Evolutionary conservation across 2,329 filamentous ascomycete genomes (phyloP).

Genomic region (Aspergillus bombycis): DNA sequence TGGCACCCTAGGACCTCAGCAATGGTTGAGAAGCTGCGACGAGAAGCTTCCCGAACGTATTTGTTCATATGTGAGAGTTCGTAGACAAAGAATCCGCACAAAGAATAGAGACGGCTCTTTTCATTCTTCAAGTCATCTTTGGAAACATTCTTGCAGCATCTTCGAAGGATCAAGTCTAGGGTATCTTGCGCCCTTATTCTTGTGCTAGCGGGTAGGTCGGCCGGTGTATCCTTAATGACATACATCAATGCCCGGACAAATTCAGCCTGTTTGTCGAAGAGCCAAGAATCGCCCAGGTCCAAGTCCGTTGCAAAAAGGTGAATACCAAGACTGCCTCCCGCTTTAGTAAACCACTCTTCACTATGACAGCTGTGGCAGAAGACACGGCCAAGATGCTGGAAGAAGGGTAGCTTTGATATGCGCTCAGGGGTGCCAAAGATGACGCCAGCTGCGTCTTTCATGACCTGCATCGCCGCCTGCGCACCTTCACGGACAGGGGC

Average conservation of each 20-base stretch:
- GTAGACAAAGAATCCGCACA: conserved; percentile 82
- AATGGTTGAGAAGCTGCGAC: conserved; percentile 77
- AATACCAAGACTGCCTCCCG: conserved; percentile 88
- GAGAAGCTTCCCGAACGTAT: conserved; percentile 86
- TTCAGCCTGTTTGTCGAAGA: conserved; percentile 79
- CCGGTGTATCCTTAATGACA: conserved; percentile 97
- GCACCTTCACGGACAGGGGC: conserved; percentile 79
- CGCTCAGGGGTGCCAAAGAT: conserved; percentile 77
- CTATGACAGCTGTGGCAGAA: conserved; percentile 96
- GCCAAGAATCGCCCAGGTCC: conserved; percentile 81
- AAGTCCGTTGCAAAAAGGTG: conserved; percentile 83
- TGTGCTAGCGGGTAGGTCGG: conserved; percentile 89
- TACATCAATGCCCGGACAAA: conserved; percentile 92
- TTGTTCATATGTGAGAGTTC: conserved; percentile 96
- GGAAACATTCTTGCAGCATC: conserved; percentile 76
- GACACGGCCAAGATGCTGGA: conserved; percentile 76
- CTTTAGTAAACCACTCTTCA: conserved; percentile 98
- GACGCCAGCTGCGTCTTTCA: conserved; percentile 73
- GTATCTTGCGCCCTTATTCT: conserved; percentile 81
- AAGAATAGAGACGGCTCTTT: conserved; percentile 68
- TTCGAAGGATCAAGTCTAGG: conserved; percentile 74
- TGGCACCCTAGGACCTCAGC: conserved; percentile 76
- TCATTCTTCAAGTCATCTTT: conserved; percentile 76
- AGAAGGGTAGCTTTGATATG: conserved; percentile 79
- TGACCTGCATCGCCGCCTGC: conserved; percentile 73